Evolutionary conservation across 352 stramenopile genomes (phyloP).

Genomic region (Phytophthora macrochlamydospora): DNA sequence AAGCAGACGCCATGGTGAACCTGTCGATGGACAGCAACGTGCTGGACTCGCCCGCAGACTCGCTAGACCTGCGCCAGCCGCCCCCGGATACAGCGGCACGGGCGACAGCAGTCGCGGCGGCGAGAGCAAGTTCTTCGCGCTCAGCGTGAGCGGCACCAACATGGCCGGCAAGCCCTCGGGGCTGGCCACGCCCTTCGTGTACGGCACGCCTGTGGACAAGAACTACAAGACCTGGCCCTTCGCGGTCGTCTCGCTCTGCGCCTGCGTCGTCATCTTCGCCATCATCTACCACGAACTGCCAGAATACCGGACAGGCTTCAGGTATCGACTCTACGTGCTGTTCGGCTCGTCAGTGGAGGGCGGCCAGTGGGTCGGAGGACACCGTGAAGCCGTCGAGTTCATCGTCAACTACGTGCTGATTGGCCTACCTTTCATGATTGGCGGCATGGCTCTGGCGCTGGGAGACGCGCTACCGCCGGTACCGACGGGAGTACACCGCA

Average conservation of each 20-base stretch:
- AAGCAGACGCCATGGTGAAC: slow-evolving; percentile 38
- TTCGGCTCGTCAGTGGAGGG: slow-evolving; percentile 60
- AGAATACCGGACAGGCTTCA: slow-evolving; percentile 69
- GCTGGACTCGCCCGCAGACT: slow-evolving; percentile 44
- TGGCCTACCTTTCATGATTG: slow-evolving; percentile 75
- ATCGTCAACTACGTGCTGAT: slow-evolving; percentile 74
- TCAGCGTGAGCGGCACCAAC: slow-evolving; percentile 60
- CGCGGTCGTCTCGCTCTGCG: slow-evolving; percentile 54
- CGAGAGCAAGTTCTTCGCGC: slow-evolving; percentile 78
- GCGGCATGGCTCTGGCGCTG: slow-evolving; percentile 63
- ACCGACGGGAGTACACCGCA: slow-evolving; percentile 71
- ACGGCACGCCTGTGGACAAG: slow-evolving; percentile 78
- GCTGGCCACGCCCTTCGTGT: slow-evolving; percentile 71
- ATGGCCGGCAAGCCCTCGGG: slow-evolving; percentile 50
- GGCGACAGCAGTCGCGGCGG: slow-evolving; percentile 41
- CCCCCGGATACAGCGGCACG: slow-evolving; percentile 24
- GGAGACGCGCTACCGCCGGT: slow-evolving; percentile 75
- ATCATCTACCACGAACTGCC: slow-evolving; percentile 80
- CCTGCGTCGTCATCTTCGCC: slow-evolving; percentile 54
- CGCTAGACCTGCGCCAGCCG: slow-evolving; percentile 33
- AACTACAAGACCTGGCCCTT: slow-evolving; percentile 87
- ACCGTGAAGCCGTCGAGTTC: slow-evolving; percentile 80
- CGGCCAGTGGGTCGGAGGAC: slow-evolving; percentile 67
- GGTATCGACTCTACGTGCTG: slow-evolving; percentile 65
- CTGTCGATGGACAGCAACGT: slow-evolving; percentile 50